Base-by-base conservation (phyloP, 345 rosid genomes). In the Litchi chinensis region DNA sequence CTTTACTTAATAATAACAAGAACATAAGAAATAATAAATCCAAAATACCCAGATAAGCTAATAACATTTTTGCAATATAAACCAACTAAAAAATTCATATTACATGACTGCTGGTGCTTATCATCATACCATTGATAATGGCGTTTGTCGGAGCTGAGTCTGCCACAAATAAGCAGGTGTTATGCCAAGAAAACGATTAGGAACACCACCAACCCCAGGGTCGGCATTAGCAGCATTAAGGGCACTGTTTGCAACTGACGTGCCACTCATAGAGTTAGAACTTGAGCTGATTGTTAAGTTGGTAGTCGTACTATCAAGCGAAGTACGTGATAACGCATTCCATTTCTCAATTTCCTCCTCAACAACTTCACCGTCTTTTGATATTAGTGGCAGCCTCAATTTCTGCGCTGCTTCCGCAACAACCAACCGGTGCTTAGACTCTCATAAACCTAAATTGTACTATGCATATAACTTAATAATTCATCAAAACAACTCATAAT, bases 361-460 rank as follows among this genome's bases (percentile, higher is more conserved):
- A 7, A 88, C 97, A 82, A 94, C 88, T 85, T 91, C 98, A 70
- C 98, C 98, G 79, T 91, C 97, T 77, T 91, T 90, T 39, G 98
- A 91, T 82, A 96, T 93, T 21, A 93, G 91, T 75, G 99, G 99
- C 79, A 96, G 93, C 83, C 98, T 91, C 79, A 96, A 83, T 70
- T 92, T 96, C 84, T 94, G 97, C 79, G 98, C 97, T 22, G 97
- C 97, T 89, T 96, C 99, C 32, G 99, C 95, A 68, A 96, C 97
- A 79, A 90, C 93, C 82, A 96, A 77, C 32, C 94, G 91, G 76
- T 94, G 98, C 87, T 96, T 76, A 96, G 86, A 72, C 84, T 89
- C 88, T 94, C 97, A 74, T 91, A 94, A 77, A 91, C 97, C 99
- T 96, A 81, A 44, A 62, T 83, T 74, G 60, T 32, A 39, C 21